Evolutionary conservation across 2,329 filamentous ascomycete species (phyloP).

Genomic region (Colletotrichum cereale): DNA sequence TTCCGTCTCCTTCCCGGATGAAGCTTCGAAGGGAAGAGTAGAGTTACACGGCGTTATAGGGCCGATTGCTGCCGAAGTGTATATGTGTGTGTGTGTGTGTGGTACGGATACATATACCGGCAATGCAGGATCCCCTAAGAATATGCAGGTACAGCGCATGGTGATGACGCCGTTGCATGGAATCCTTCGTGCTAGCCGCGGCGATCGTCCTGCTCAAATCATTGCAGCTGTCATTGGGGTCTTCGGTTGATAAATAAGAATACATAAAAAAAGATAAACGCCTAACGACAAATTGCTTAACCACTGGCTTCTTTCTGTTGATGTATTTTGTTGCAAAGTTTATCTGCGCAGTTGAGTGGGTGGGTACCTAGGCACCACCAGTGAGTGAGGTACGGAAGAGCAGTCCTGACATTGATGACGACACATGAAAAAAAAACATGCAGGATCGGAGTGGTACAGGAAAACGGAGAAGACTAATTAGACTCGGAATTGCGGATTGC

Average conservation of each 20-base stretch:
- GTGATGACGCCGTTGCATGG: constrained; percentile 4
- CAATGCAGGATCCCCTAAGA: background rate
- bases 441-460: background rate
- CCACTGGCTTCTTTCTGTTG: background rate
- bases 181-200: background rate
- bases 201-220: background rate
- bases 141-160: constrained; percentile 35
- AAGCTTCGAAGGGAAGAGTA: background rate
- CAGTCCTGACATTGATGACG: background rate
- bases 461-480: background rate
- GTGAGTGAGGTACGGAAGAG: too few species aligned
- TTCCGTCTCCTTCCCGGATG: background rate
- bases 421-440: background rate
- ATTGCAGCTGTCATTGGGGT: background rate
- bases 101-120: background rate
- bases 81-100: constrained; percentile 2
- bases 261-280: background rate
- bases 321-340: background rate
- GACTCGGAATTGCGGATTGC: background rate
- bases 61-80: background rate
- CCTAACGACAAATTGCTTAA: background rate
- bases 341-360: background rate
- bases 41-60: background rate
- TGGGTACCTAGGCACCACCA: background rate
- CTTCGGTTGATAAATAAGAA: background rate